Evolutionary conservation across 495 filamentous ascomycete genomes (phyloP).

Genomic region (Monascus purpureus): DNA sequence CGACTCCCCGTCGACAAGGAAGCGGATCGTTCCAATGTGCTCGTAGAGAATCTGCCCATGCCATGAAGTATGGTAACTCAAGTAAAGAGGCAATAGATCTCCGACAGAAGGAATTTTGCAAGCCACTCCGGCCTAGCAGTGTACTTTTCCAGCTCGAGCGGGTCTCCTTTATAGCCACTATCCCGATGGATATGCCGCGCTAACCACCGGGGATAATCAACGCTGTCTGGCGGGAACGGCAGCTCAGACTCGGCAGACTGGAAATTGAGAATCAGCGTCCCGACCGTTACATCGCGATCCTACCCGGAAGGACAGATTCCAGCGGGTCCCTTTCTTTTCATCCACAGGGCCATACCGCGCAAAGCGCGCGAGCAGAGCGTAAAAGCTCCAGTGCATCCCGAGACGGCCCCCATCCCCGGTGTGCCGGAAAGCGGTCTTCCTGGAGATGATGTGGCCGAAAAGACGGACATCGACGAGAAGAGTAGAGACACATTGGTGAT

Average conservation of each 20-base stretch:
- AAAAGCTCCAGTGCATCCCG: slow-evolving; percentile 10
- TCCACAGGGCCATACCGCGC: slow-evolving; percentile 8
- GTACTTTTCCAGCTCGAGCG: background rate
- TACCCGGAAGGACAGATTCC: too few species aligned
- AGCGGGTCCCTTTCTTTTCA: slow-evolving; percentile 1
- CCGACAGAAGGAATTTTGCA: background rate
- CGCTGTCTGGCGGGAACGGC: background rate
- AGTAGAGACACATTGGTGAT: slow-evolving; percentile 4
- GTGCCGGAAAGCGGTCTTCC: background rate
- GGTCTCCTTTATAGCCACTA: background rate
- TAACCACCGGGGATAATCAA: background rate
- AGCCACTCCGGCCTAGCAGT: slow-evolving; percentile 2
- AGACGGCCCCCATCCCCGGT: slow-evolving; percentile 3
- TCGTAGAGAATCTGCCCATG: slow-evolving; percentile 7
- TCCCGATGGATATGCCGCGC: background rate
- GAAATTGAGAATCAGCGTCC: slow-evolving; percentile 2
- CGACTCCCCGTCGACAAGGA: slow-evolving; percentile 2
- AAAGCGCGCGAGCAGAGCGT: slow-evolving; percentile 8
- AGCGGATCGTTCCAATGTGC: slow-evolving; percentile 4
- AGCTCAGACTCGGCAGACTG: slow-evolving; percentile 2
- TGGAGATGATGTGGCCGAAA: slow-evolving; percentile 5
- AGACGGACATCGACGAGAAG: slow-evolving; percentile 5
- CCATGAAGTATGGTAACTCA: background rate
- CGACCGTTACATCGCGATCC: slow-evolving; percentile 1
- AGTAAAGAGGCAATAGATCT: slow-evolving; percentile 1